Base-by-base conservation (phyloP, 225 moss, liverwort and hornwort genomes). In the Thuidium tamariscinum region DNA sequence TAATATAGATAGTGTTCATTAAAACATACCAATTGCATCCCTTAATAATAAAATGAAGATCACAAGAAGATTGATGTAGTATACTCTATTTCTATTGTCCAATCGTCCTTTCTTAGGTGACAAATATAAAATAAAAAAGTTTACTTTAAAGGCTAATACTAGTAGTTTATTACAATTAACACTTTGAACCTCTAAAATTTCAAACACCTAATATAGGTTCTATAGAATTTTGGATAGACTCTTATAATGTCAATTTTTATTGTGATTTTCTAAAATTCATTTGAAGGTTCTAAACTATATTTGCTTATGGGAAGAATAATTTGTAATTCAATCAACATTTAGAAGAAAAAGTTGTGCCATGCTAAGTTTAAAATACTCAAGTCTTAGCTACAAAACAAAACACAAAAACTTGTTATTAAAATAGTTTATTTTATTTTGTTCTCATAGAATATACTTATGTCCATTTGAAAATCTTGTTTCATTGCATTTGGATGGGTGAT, bases 251-350 rank as follows among this genome's bases (percentile, higher is more conserved):
- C n/a, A n/a, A n/a, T n/a, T n/a, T 36, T 37, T 22, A 36, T 0
- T 66, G 0, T 36, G 11, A 66, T 11, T 11, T 36, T 66, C 36
- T 11, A 10, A 36, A 36, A 6, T 6, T 17, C 17, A 36, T 11
- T 66, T 66, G 36, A 20, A 19, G 20, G 3, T 66, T 36, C 20
- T 20, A 0, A 66, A n/a, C 11, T 20, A 36, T 11, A 66, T 2
- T 5, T 21, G 4, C 6, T 66, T 36, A 5, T 0, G 0, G 0
- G 20, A 5, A 65, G 11, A 11, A 10, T 9, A 65, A 20, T 20
- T 20, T 65, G 5, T 36, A 18, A n/a, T n/a, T n/a, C n/a, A n/a
- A n/a, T n/a, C n/a, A n/a, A n/a, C n/a, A n/a, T n/a, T n/a, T n/a
- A n/a, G n/a, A n/a, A n/a, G n/a, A n/a, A n/a, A n/a, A n/a, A n/a